phyloP scores from a whole-genome alignment of 2,329 filamentous ascomycete genomes.

The Penicillium brevicompactum region DNA sequence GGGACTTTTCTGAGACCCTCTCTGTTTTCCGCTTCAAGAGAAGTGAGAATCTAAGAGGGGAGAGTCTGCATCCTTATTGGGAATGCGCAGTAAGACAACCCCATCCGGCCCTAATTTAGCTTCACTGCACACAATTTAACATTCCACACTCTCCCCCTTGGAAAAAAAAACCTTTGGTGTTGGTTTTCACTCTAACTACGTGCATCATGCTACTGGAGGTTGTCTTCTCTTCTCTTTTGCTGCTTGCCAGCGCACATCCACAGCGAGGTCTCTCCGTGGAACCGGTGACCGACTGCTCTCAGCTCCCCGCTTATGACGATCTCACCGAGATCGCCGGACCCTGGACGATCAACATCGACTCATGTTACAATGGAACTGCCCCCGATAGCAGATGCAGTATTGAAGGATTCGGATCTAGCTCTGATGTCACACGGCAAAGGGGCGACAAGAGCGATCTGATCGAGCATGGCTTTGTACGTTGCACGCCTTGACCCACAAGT shows the following conservation, averaged over 20 bases:
- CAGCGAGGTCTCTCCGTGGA: not conserved
- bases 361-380: conserved; percentile 5
- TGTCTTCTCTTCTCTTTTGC: not conserved
- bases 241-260: conserved; percentile 5
- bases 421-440: conserved; percentile 9
- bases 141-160: not conserved
- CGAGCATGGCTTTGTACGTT: conserved; percentile 12
- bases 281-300: conserved; percentile 7
- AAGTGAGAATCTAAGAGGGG: no score
- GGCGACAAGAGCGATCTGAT: conserved; percentile 6
- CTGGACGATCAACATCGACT: conserved; percentile 11
- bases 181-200: no score
- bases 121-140: not conserved
- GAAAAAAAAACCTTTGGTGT: not conserved
- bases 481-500: no score
- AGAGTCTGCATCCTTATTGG: not conserved
- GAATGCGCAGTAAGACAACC: not conserved
- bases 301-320: conserved; percentile 12
- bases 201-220: no score
- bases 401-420: conserved; percentile 11
- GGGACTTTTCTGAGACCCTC: not conserved
- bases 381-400: conserved; percentile 1
- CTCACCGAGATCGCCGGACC: conserved; percentile 16
- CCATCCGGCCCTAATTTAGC: not conserved
- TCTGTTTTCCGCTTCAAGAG: not conserved